phyloP scores from a whole-genome alignment of 106 monocot species.

The Dendrobium chrysotoxum region DNA sequence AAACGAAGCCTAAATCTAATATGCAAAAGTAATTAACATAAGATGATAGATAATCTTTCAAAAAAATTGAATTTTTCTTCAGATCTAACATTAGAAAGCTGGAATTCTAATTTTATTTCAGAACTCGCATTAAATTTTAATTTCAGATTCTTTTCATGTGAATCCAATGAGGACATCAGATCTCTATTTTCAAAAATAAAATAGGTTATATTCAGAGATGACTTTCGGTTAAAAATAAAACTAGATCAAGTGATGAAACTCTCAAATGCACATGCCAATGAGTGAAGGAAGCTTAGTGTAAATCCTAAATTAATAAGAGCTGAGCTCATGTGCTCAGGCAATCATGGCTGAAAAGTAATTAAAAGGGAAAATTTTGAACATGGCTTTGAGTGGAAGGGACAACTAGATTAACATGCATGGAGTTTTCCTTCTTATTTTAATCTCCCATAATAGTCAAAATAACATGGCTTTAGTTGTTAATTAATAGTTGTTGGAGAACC shows the following conservation, averaged over 20 bases:
- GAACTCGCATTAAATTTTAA: no score
- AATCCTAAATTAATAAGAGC: slow-evolving; percentile 24
- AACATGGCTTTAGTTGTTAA: not conserved
- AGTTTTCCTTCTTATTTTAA: slow-evolving; percentile 18
- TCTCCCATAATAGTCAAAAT: slow-evolving; percentile 5
- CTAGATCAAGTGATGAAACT: slow-evolving; percentile 13
- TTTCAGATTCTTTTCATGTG: no score
- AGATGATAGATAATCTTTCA: no score
- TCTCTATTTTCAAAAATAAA: no score
- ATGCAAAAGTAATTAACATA: no score
- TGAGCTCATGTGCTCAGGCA: slow-evolving; percentile 25
- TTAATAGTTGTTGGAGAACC: not conserved
- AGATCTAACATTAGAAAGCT: no score
- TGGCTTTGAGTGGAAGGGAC: slow-evolving; percentile 68
- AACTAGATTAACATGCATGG: slow-evolving; percentile 36
- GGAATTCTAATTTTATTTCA: no score
- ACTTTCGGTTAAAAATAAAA: no score
- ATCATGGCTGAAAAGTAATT: slow-evolving; percentile 17
- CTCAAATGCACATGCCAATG: slow-evolving; percentile 25
- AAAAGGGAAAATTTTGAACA: slow-evolving; percentile 27
- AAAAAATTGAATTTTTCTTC: no score
- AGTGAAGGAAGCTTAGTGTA: slow-evolving; percentile 23
- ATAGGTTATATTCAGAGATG: no score
- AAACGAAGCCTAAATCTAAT: no score
- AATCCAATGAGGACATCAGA: no score